A percentile compares a stretch with the other conserved stretches of the same genome.
Evolutionary conservation across 345 rosid genomes (phyloP).

Genomic region (Salix viminalis): DNA sequence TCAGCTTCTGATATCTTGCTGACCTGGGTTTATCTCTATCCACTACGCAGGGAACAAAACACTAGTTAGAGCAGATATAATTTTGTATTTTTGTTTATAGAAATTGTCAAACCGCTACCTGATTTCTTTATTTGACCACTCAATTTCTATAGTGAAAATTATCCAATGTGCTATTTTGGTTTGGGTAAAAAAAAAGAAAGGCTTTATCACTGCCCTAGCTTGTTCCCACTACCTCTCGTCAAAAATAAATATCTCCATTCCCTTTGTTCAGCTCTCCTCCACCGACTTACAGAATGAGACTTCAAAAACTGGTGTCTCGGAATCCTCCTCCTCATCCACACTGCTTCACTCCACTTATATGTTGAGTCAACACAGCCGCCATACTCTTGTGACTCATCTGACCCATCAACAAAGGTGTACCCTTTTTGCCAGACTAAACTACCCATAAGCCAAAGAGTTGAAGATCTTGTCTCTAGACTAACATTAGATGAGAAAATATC

Average conservation of each 20-base stretch:
- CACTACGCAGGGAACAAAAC: not conserved
- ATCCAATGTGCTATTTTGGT: too few relatives aligned
- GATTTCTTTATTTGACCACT: too few relatives aligned
- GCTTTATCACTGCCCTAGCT: too few relatives aligned
- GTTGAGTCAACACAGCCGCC: conserved; percentile 43
- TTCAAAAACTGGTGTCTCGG: conserved; percentile 1
- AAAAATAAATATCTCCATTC: not conserved
- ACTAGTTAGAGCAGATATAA: not conserved
- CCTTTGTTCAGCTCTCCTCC: not conserved
- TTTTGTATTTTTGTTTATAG: not conserved
- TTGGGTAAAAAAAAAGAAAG: too few relatives aligned
- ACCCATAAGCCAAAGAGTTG: conserved; percentile 45
- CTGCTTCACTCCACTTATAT: not conserved
- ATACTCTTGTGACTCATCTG: conserved; percentile 49
- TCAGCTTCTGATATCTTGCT: too few relatives aligned
- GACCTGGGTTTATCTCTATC: too few relatives aligned
- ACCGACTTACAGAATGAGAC: conserved; percentile 4
- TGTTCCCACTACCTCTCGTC: not conserved
- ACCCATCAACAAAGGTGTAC: conserved; percentile 43
- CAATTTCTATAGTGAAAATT: too few relatives aligned
- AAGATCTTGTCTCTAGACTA: conserved; percentile 67
- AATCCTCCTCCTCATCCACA: not conserved
- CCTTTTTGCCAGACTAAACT: conserved; percentile 55
- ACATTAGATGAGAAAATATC: conserved; percentile 73
- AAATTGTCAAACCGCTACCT: not conserved